These are phyloP conservation scores for Austroboletus eburneus DNA, from an alignment of 768 basidiomycete species.

Conservation along the genomic window DNA sequence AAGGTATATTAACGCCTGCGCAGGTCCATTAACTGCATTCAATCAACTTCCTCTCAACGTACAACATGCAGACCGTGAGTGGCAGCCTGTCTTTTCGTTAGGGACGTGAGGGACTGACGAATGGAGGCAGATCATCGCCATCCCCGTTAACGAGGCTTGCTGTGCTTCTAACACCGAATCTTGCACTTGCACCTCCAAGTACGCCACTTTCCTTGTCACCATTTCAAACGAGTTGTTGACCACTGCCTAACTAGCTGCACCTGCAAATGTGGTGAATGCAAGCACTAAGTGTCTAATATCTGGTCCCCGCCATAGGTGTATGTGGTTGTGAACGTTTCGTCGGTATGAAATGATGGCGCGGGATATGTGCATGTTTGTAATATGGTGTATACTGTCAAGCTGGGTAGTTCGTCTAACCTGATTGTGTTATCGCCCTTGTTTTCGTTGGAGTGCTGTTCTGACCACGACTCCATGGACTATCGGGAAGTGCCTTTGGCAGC, in stretches of 20 bases:
- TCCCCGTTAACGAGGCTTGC: constrained; percentile 16
- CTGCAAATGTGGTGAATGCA: constrained; percentile 21
- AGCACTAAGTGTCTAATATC: constrained; percentile 10
- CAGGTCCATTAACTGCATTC: neutral
- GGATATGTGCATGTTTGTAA: too few relatives aligned
- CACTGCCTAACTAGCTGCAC: constrained; percentile 8
- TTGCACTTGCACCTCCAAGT: constrained; percentile 16
- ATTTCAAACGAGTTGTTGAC: neutral
- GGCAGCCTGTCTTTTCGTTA: neutral
- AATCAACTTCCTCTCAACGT: neutral
- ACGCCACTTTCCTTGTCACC: neutral
- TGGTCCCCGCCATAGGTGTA: too few relatives aligned
- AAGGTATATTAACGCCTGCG: neutral
- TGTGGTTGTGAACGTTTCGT: too few relatives aligned
- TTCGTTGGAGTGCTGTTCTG: neutral
- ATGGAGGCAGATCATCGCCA: constrained; percentile 3
- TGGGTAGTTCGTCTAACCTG: neutral
- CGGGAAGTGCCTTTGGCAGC: too few relatives aligned
- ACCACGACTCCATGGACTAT: too few relatives aligned
- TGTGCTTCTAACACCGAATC: constrained; percentile 1
- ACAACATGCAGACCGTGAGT: constrained; percentile 16
- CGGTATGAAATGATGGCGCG: too few relatives aligned
- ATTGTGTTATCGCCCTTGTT: neutral
- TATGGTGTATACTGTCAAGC: neutral
- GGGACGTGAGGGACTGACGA: neutral